These are phyloP conservation scores for Didymella arachidicola DNA, from an alignment of 2,329 filamentous ascomycete genomes.

Conservation along the genomic window DNA sequence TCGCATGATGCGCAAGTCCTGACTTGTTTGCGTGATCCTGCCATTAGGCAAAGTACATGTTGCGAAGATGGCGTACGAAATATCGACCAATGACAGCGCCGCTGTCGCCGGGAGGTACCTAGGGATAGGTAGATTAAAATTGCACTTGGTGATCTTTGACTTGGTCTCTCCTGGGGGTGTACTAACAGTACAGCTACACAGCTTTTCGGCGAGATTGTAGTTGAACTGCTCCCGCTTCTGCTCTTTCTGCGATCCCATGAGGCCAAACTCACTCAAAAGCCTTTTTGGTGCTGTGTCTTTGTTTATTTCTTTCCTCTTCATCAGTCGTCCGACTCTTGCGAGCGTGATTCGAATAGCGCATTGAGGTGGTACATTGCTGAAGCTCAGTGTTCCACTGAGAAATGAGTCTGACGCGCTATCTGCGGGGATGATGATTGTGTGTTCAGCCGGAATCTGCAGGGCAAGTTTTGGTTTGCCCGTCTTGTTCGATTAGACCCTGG, in stretches of 20 bases:
- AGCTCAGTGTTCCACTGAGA: slow-evolving; percentile 7
- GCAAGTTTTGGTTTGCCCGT: slow-evolving; percentile 15
- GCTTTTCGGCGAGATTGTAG: slow-evolving; percentile 13
- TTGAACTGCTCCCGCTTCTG: slow-evolving; percentile 9
- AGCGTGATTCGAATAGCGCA: slow-evolving; percentile 13
- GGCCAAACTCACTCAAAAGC: slow-evolving; percentile 14
- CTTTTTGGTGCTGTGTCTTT: neutral
- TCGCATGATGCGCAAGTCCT: slow-evolving; percentile 10
- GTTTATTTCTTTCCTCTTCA: neutral
- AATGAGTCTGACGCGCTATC: neutral
- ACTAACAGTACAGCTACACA: neutral
- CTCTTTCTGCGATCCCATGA: slow-evolving; percentile 13
- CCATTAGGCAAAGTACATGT: slow-evolving; percentile 5
- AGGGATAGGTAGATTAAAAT: slow-evolving; percentile 10
- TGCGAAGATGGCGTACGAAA: slow-evolving; percentile 16
- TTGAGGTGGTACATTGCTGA: slow-evolving; percentile 7
- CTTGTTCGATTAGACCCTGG: neutral
- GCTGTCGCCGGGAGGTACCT: slow-evolving; percentile 13
- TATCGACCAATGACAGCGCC: slow-evolving; percentile 7
- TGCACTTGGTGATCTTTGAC: slow-evolving; percentile 9
- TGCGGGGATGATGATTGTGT: slow-evolving; percentile 6
- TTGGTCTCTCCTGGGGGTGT: neutral
- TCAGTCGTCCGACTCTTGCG: slow-evolving; percentile 16
- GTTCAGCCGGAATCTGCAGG: slow-evolving; percentile 8
- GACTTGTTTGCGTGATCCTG: neutral